Conservation (phyloP, 192 early-diverging fungal genomes). For the Backusella tarrabulga region DNA sequence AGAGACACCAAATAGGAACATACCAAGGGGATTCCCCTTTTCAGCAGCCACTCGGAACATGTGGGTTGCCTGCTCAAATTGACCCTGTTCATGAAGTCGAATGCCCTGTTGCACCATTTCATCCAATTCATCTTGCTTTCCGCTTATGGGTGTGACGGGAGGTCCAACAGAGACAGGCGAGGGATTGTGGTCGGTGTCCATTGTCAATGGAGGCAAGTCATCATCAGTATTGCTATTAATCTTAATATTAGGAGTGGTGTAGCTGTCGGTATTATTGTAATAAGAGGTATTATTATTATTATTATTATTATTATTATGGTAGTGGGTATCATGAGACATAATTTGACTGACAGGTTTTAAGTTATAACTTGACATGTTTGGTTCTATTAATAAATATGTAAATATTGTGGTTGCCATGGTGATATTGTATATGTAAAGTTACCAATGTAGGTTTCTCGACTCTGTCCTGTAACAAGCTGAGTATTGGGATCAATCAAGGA, state of each 20-base stretch:
- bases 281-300: background rate
- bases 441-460: background rate
- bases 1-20: constrained; percentile 78
- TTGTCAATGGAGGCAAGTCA: background rate
- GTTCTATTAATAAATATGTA: background rate
- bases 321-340: background rate
- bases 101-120: constrained; percentile 66
- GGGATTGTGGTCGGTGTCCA: background rate
- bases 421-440: background rate
- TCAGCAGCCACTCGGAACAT: constrained; percentile 71
- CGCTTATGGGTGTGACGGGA: background rate
- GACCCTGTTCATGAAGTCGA: constrained; percentile 66
- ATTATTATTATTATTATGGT: background rate
- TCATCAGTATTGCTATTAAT: background rate
- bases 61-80: constrained; percentile 69
- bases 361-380: background rate
- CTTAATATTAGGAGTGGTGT: background rate
- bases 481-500: background rate
- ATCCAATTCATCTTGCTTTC: constrained; percentile 30
- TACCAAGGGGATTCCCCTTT: constrained; percentile 61
- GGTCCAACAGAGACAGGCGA: constrained; percentile 4
- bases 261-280: background rate
- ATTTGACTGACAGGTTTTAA: constrained; percentile 1
- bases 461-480: background rate
- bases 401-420: background rate